A percentile compares a stretch with the other conserved stretches of the same genome.
These are phyloP conservation scores for Metarhizium sp. DNA, from an alignment of 2,329 filamentous ascomycete genomes.

Conservation along the genomic window DNA sequence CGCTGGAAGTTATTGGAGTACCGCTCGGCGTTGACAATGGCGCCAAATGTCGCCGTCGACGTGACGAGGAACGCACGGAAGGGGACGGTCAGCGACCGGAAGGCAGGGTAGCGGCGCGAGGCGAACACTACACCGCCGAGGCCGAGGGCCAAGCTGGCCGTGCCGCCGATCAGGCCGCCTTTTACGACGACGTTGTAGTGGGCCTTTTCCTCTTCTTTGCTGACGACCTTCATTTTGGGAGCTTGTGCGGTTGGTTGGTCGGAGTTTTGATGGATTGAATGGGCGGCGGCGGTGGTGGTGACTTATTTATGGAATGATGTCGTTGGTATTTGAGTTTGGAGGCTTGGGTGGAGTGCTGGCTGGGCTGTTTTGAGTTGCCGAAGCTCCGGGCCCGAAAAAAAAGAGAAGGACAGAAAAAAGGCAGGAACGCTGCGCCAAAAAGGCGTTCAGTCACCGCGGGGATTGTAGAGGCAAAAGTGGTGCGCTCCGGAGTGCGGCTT, in stretches of 20 bases:
- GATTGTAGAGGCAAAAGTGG: neutral
- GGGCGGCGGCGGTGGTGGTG: too few species aligned
- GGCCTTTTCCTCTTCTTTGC: constrained; percentile 80
- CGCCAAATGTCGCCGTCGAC: constrained; percentile 71
- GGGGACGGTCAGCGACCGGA: constrained; percentile 75
- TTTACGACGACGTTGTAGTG: constrained; percentile 77
- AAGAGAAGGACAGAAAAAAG: neutral
- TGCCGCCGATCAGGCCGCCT: constrained; percentile 67
- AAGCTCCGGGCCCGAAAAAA: neutral
- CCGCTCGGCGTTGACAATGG: constrained; percentile 84
- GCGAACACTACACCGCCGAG: constrained; percentile 58
- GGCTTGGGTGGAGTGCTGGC: neutral
- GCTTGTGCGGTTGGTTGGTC: neutral
- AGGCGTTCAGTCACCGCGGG: constrained; percentile 1
- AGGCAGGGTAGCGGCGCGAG: constrained; percentile 61
- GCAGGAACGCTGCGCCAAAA: neutral
- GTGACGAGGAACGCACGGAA: constrained; percentile 87
- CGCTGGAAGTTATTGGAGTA: constrained; percentile 55
- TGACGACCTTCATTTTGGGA: constrained; percentile 78
- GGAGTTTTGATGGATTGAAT: too few species aligned
- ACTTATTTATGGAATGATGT: neutral
- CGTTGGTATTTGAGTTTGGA: neutral
- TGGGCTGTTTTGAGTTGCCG: neutral
- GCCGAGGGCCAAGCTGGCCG: constrained; percentile 58
- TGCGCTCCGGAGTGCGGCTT: neutral